Evolutionary conservation across 352 stramenopile genomes (phyloP).

Genomic region (Phytophthora citrophthora): DNA sequence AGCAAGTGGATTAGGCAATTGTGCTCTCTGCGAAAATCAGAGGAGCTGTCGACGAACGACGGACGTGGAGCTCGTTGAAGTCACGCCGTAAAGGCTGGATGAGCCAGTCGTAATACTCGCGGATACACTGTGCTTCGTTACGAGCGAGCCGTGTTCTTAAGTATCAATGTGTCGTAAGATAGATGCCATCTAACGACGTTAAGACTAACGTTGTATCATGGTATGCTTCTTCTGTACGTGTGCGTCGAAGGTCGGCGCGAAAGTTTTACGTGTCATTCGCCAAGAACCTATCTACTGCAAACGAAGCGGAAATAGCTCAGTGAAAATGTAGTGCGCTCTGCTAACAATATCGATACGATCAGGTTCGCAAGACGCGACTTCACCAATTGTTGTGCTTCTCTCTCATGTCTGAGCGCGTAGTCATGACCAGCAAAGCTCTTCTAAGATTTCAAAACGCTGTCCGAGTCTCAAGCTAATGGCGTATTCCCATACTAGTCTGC

Average conservation of each 20-base stretch:
- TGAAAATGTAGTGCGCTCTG: background rate
- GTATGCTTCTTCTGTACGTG: no score
- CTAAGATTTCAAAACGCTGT: background rate
- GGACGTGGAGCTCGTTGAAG: slow-evolving; percentile 8
- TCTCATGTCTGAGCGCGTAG: background rate
- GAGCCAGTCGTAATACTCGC: no score
- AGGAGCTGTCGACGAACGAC: slow-evolving; percentile 6
- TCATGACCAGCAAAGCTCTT: no score
- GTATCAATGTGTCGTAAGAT: no score
- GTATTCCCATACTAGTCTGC: slow-evolving; percentile 8
- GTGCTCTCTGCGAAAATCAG: slow-evolving; percentile 10
- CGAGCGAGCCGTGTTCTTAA: background rate
- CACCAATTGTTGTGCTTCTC: background rate
- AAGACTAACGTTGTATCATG: no score
- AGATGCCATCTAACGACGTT: no score
- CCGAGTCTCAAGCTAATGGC: background rate
- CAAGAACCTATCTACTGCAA: background rate
- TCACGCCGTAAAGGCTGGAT: slow-evolving; percentile 2
- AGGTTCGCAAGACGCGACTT: slow-evolving; percentile 12
- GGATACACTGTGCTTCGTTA: no score
- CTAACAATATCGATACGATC: slow-evolving; percentile 5
- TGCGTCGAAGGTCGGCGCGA: slow-evolving; percentile 7
- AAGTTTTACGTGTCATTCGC: background rate
- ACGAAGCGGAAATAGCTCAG: no score
- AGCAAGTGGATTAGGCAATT: slow-evolving; percentile 21